Evolutionary conservation across 139 green algal genomes (phyloP), one percentile per base, ranked within the genome.

Genomic region (Chlorella sp.): DNA sequence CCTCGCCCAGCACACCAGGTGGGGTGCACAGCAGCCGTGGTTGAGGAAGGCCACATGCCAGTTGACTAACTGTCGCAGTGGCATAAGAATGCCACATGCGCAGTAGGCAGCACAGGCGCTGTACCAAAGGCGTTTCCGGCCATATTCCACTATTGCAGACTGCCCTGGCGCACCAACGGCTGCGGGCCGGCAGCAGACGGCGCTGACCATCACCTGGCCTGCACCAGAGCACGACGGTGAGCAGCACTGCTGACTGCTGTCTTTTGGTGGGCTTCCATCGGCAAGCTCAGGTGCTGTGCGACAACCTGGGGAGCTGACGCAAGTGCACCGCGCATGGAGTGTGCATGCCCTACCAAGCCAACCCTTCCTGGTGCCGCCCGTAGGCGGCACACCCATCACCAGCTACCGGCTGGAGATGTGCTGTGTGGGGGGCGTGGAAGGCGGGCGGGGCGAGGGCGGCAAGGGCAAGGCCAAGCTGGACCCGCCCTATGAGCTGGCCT

Each of bases 401-500:
- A 43, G 41, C 62, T 95, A 94, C 88, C 81, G 86, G 1, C 80
- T 95, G 70, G 91, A 94, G 82, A 88, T 92, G 83, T 76, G 79
- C 46, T 51, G 46, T 13, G 62, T 67, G 40, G 84, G 83, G 9
- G 20, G 70, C 16, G 3, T 83, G 3, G 73, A 73, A 64, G 87
- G 80, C 7, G 36, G 13, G 56, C 44, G 22, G 69, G 87, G 22
- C 74, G 20, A 78, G 58, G 34, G 80, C 81, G 70, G 73, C 86
- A 73, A 76, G 60, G 76, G 65, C 81, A 68, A 69, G 69, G 46
- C 11, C 38, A 83, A 65, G 73, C 8, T 72, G 16, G 64, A 67
- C 38, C 46, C 36, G 16, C 22, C 26, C 11, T 85, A 64, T 73
- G 58, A 80, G 48, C 44, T 70, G 68, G 62, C 51, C 36, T 90